Evolutionary conservation across 2,329 filamentous ascomycete genomes (phyloP), one percentile per base, ranked within the genome.

Genomic region (Bipolaris victoriae): DNA sequence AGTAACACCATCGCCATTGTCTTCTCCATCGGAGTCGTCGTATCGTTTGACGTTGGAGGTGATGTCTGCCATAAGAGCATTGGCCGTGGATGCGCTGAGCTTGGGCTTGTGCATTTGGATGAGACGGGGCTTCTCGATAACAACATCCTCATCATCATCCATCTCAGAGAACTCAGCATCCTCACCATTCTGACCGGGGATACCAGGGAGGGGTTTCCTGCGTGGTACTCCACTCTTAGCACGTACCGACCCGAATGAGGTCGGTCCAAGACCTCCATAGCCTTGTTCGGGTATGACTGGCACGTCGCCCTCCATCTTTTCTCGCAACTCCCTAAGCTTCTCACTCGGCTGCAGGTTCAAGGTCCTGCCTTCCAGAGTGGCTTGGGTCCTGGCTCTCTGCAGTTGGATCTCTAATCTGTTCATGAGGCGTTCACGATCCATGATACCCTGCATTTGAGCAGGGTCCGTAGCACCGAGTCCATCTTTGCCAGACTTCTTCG

Each of bases 321-420:
- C 94, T 57, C 95, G 89, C 48, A 98, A 83, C 64, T 96, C 94
- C 64, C 95, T 89, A 57, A 99, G 82, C 69, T 93, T 89, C 78
- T 99, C 95, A 43, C 92, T 97, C 11, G 95, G 94, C 35, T 91
- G 91, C 63, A 90, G 84, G 50, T 85, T 81, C 90, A 94, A 97
- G 7, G 92, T 88, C 75, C 91, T 91, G 65, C 95, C 95, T 77
- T 98, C 95, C 31, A 99, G 86, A 78, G 97, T 97, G 78, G 92
- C 97, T 74, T 98, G 93, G 0, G 95, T 98, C 84, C 98, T 98
- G 63, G 97, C 94, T 63, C 95, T 85, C 80, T 98, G 94, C 40
- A 99, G 86, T 78, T 98, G 95, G 82, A 91, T 96, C 77, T 97
- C 93, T 55, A 99, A 84, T 51, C 93, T 89, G 73, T 92, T 91